Evolutionary conservation across 139 green algal genomes (phyloP), one percentile per base, ranked within the genome.

Genomic region (Chlamydomonas urium): DNA sequence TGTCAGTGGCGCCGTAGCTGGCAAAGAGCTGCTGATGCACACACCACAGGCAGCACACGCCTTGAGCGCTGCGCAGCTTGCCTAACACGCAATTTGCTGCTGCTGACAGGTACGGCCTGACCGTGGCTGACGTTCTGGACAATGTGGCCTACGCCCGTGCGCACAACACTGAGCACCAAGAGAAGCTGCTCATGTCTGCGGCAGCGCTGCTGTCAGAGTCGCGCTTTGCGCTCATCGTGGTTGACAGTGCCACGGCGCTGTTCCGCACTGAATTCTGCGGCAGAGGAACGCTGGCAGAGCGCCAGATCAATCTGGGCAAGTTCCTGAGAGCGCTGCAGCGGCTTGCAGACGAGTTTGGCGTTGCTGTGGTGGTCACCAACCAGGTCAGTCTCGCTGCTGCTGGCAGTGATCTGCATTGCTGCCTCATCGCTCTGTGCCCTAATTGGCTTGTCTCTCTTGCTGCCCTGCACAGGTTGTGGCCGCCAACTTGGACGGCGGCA

Each of bases 131-230:
- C 60, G 96, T 98, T 38, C 85, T 99, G 61, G 94, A 99, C 78
- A 99, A 99, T 68, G 90, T 99, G 10, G 94, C 93, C 0, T 98
- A 98, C 71, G 96, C 96, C 2, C 86, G 94, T 2, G 96, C 96
- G 0, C 92, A 98, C 87, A 99, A 99, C 86, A 97, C 93, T 28
- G 96, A 99, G 45, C 96, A 99, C 76, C 96, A 99, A 83, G 77
- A 81, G 45, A 77, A 91, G 66, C 86, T 99, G 56, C 89, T 99
- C 32, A 28, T 76, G 28, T n/a, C 60, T 21, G 96, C 96, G 53
- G 93, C 93, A 3, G 84, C 75, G 6, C 97, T 99, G 90, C 94
- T 99, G 92, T 75, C 93, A 0, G 93, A 99, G 26, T 80, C 80
- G 8, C 76, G 94, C 17, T 99, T 99, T 77, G 86, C 89, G 4